Base-by-base conservation (phyloP, 148 eudicot genomes). In the Linanthus parryae region DNA sequence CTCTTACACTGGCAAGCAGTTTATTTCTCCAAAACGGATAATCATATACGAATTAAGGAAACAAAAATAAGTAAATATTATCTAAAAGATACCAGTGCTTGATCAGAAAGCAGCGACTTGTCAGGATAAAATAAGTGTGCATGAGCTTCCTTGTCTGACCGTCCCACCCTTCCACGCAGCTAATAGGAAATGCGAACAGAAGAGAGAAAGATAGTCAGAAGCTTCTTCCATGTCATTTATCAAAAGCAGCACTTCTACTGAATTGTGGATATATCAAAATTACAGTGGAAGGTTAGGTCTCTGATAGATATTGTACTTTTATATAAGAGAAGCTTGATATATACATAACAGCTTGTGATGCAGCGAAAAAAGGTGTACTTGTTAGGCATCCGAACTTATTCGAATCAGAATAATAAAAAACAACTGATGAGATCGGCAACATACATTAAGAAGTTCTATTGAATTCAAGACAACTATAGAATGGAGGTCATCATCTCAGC, bases 141-240 rank as follows among this genome's bases (percentile, higher is more conserved):
- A 64, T 84, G 89, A 52, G 98, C 98, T 80, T 92, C 98, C 74
- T 92, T 92, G 70, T 87, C 94, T 31, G 98, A 73, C 61, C 98
- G 72, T 28, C 98, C 98, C 50, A 92, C 98, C 52, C 98, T 81
- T 87, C 96, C 96, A 65, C 91, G 85, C 75, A 87, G 60, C 96
- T 87, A 63, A 52, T 59, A 21, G 17, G 30, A 59, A 15, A 26
- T 36, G 9, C 15, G 43, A 59, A 13, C 11, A 19, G 26, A 5
- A n/a, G 46, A 3, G 45, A 40, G 34, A 40, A 39, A 58, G 17
- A 62, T 21, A n/a, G 18, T 30, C 8, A 60, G 23, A 19, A 34
- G 46, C 36, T 30, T 44, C 15, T 13, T 13, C 14, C 38, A 43
- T 56, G 39, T 2, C 12, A 29, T 28, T 21, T 42, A 45, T 29